These are phyloP conservation scores for Rheum nobile DNA, from an alignment of 148 eudicot genomes.

Conservation along the genomic window DNA sequence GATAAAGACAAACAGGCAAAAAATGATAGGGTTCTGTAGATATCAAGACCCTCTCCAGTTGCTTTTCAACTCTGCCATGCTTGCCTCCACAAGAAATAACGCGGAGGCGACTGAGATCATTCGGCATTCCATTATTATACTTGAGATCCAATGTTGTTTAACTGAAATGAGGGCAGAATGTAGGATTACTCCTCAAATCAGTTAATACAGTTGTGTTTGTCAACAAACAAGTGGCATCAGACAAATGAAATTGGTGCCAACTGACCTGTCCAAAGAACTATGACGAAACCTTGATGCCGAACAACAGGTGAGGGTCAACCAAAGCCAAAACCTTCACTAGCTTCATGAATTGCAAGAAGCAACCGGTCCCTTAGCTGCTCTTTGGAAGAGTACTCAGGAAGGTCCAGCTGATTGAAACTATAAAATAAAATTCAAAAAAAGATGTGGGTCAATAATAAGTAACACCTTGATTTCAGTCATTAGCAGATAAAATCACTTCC, in stretches of 20 bases:
- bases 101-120: neutral
- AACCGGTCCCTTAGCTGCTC: constrained; percentile 90
- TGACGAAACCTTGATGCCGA: neutral
- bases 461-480: neutral
- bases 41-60: neutral
- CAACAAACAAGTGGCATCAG: too few species aligned
- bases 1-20: neutral
- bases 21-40: neutral
- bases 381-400: constrained; percentile 91
- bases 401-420: constrained; percentile 94
- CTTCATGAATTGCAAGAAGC: constrained; percentile 97
- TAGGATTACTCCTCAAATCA: too few species aligned
- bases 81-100: neutral
- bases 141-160: neutral
- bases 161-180: neutral
- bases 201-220: too few species aligned
- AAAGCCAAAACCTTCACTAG: constrained; percentile 98
- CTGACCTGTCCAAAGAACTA: neutral
- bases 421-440: neutral
- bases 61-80: neutral
- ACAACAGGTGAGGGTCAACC: constrained; percentile 29
- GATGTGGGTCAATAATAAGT: neutral
- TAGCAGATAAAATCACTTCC: neutral
- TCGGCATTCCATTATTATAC: neutral
- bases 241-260: neutral